These are phyloP conservation scores for Helotiales sp. DNA, from an alignment of 2,329 filamentous ascomycete genomes.

Conservation along the genomic window DNA sequence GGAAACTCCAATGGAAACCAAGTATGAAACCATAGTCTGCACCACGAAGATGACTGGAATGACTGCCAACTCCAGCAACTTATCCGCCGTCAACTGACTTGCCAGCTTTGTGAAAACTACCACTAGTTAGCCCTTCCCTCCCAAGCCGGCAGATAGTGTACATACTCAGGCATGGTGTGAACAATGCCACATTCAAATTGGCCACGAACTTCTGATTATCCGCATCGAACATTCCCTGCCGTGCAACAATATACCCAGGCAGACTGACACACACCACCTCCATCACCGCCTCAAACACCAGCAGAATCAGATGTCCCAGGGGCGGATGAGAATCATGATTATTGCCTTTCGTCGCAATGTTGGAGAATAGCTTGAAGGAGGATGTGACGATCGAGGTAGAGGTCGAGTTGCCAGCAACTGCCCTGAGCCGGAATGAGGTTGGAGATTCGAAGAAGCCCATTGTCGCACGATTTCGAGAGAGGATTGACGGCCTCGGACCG, in stretches of 20 bases:
- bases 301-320: constrained; percentile 40
- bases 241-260: constrained; percentile 89
- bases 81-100: constrained; percentile 88
- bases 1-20: constrained; percentile 69
- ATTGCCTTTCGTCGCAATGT: constrained; percentile 24
- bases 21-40: constrained; percentile 84
- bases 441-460: constrained; percentile 48
- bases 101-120: constrained; percentile 95
- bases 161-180: constrained; percentile 94
- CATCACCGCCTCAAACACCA: constrained; percentile 88
- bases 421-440: constrained; percentile 45
- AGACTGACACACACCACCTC: constrained; percentile 94
- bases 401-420: constrained; percentile 36
- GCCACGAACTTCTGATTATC: constrained; percentile 96
- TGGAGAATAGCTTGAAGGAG: constrained; percentile 26
- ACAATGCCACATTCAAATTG: constrained; percentile 93
- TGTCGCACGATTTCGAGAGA: neutral
- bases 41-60: constrained; percentile 93
- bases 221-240: constrained; percentile 89
- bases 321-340: constrained; percentile 42
- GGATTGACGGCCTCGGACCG: constrained; percentile 25
- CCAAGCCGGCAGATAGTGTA: constrained; percentile 10
- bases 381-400: constrained; percentile 25
- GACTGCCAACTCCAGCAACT: constrained; percentile 84
- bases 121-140: constrained; percentile 13